Evolutionary conservation across 176 grass and related monocot species (phyloP), one percentile per base, ranked within the genome.

Genomic region (Musa acuminata): DNA sequence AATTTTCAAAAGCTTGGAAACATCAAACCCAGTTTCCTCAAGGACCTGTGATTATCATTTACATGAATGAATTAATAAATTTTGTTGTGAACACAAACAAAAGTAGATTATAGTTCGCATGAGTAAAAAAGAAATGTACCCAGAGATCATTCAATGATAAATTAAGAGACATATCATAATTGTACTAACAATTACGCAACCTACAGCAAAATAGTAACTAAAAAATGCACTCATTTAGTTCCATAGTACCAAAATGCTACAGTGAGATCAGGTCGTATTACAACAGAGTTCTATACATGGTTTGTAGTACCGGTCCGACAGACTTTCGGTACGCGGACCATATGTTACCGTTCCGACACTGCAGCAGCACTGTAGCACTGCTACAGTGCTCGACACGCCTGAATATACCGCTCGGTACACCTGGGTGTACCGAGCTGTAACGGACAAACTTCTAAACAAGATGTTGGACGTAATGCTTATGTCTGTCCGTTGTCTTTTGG

Each of bases 11-110:
- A 93, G 80, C 17, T 84, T 79, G 54, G 90, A 93, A 81, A 97
- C 86, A 83, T 93, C 90, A 87, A 89, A 97, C 12, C 94, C 94
- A 57, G 94, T 97, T 88, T 97, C 94, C 72, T 97, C 94, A 76
- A 92, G 75, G 72, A 98, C 94, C 94, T 98, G 82, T 43, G 71
- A 73, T 48, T 29, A 70, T 70, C 67, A 51, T 70, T 65, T 51
- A 20, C 35, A 50, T 70, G 29, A 70, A 1, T 17, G 20, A 69
- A 11, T 70, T 17, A 70, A 48, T 65, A 65, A 69, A 16, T 70
- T 70, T 50, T 51, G 48, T n/a, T 49, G 67, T 1, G 14, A 70
- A 70, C 67, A n/a, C 11, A 48, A 49, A 70, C 35, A 20, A 13
- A 43, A 11, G 21, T 9, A 27, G 23, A 65, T 23, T 65, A 65